These are phyloP conservation scores for Syzygium oleosum DNA, from an alignment of 345 rosid species.

Conservation along the genomic window DNA sequence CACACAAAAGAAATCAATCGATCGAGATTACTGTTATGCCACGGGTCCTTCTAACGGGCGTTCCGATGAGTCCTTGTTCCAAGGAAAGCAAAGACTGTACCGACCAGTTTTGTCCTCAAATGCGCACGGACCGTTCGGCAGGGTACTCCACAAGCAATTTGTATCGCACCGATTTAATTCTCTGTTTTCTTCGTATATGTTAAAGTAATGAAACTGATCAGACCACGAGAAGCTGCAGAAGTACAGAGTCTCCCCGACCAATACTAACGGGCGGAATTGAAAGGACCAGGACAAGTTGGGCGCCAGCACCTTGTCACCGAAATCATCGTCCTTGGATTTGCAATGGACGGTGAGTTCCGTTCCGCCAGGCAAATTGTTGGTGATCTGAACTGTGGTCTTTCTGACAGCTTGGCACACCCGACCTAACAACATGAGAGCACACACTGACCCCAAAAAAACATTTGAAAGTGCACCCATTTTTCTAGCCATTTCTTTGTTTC, in stretches of 20 bases:
- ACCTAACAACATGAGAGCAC: neutral
- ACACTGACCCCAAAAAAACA: neutral
- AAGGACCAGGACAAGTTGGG: neutral
- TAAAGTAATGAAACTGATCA: rapidly evolving
- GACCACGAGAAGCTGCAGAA: neutral
- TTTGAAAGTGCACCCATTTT: neutral
- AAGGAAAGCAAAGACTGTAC: neutral
- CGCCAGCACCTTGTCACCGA: rapidly evolving
- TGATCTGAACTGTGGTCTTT: neutral
- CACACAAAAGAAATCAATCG: neutral
- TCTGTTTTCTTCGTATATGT: neutral
- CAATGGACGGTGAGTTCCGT: neutral
- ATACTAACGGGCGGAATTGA: neutral
- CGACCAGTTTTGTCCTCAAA: neutral
- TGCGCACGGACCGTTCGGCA: neutral
- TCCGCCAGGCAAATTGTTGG: neutral
- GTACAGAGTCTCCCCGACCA: neutral
- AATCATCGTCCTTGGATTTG: neutral
- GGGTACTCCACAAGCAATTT: neutral
- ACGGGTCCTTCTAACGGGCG: neutral
- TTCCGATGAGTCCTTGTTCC: neutral
- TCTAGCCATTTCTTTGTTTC: neutral
- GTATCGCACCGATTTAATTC: rapidly evolving
- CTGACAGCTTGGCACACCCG: neutral
- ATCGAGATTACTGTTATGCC: neutral